Base-by-base conservation (phyloP, 176 grass and related monocot genomes). In the Eleusine indica region DNA sequence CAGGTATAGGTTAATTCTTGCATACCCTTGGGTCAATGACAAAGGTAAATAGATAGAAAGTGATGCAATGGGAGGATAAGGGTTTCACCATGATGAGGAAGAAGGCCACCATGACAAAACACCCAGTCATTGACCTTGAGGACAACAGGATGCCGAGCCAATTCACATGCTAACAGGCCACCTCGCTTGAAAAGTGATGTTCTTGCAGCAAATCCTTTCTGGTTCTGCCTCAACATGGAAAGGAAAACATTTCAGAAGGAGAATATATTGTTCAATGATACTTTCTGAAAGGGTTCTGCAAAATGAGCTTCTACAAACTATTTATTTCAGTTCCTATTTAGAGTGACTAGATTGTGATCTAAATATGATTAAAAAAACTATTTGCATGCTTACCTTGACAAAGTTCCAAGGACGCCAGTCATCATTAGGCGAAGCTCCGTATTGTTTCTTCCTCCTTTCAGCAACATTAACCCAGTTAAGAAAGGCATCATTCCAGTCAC, bases 61-160 rank as follows among this genome's bases (percentile, higher is more conserved):
- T 21, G 63, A 56, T 15, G 25, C 39, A 64, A 25, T 18, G 52
- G 10, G 68, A 71, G 54, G n/a, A 47, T 60, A 66, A 69, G 12
- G 42, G 52, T 6, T 82, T 86, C 89, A 99, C 93, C 91, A 86
- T 99, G 93, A 94, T 96, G 96, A 52, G 96, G 96, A 74, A 94
- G 91, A 85, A 99, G 96, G 46, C 91, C 96, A 54, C 96, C 96
- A 87, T 99, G 96, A 76, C 96, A 99, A 81, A 99, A 99, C 38
- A 96, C 79, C 96, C 91, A 96, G 29, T 96, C 91, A 86, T 99
- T 91, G 41, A 99, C 71, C 54, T 86, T 92, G 18, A 99, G 91
- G 15, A 99, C 86, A 30, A 99, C 86, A 19, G 96, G 82, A 92
- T 99, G 91, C 1, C 70, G 74, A n/a, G 93, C 87, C 85, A 99